Base-by-base conservation (phyloP, 2,329 filamentous ascomycete species). In the Parastagonospora avenae region DNA sequence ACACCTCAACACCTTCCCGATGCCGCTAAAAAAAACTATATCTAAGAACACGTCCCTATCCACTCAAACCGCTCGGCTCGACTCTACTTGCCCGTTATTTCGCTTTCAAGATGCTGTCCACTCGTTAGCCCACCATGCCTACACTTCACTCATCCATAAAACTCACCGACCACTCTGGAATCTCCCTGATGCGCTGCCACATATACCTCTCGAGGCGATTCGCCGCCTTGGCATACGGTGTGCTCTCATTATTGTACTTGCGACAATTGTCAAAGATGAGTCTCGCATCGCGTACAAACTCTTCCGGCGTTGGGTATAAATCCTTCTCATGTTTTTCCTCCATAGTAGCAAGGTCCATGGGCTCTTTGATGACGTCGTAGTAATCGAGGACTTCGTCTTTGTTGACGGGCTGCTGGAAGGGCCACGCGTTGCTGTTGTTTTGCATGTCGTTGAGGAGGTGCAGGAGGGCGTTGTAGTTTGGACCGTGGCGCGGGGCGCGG, bases 361-460 rank as follows among this genome's bases (percentile, higher is more conserved):
- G 94, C 73, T 96, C 90, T 70, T 92, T 92, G 79, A 99, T 99
- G 54, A 97, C 92, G 52, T 96, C 91, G 79, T 97, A 97, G 77
- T 99, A 99, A 73, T 99, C 94, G n/a, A 91, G 87, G 0, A 99
- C 94, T 61, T 97, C 94, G 66, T 99, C 94, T 60, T 89, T 87
- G 72, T 95, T 97, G 60, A 99, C 94, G 0, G 94, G 93, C 24
- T 91, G 85, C 29, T 94, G 83, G 79, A 99, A 99, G 0, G 94
- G 94, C 94, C 94, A 99, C 0, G 92, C 90, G 7, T 90, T 88
- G 62, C 87, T 87, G 76, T 96, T 92, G 71, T 97, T 97, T 72
- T 97, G 92, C 74, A 97, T 85, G 68, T 96, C 91, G 74, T 95
- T 96, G 59, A 99, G 87, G 6, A 99, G 84, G 72, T 94, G 91